Evolutionary conservation across 441 rosid species (phyloP).

Genomic region (Eruca vesicaria): DNA sequence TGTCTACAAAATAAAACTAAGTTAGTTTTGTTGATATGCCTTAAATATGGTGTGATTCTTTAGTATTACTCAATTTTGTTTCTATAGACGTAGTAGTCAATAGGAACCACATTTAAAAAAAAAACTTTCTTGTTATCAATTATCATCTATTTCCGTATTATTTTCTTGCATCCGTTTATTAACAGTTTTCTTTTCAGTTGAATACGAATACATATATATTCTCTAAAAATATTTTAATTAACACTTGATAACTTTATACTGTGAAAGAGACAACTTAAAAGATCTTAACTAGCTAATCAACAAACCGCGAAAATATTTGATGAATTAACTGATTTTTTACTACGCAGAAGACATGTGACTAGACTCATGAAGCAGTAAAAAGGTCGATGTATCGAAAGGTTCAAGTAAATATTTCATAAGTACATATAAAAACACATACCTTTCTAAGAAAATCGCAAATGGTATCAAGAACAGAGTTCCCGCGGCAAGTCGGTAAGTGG

Average conservation of each 20-base stretch:
- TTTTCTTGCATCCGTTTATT: neutral
- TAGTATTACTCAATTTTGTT: too few relatives aligned
- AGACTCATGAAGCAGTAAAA: neutral
- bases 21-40: neutral
- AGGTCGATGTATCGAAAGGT: neutral
- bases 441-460: constrained; percentile 29
- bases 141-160: neutral
- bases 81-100: too few relatives aligned
- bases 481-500: constrained; percentile 32
- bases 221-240: neutral
- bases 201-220: too few relatives aligned
- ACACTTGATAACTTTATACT: neutral
- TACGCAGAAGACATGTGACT: constrained; percentile 6
- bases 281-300: neutral
- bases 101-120: too few relatives aligned
- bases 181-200: too few relatives aligned
- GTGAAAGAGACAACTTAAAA: neutral
- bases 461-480: constrained; percentile 40
- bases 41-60: neutral
- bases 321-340: neutral
- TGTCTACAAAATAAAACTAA: constrained; percentile 12
- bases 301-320: neutral
- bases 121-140: too few relatives aligned
- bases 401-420: neutral
- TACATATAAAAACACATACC: constrained; percentile 17